A percentile compares a stretch with the other conserved stretches of the same genome.
Conservation (phyloP, 2,329 filamentous ascomycete species). For the Fusarium guadeloupense region DNA sequence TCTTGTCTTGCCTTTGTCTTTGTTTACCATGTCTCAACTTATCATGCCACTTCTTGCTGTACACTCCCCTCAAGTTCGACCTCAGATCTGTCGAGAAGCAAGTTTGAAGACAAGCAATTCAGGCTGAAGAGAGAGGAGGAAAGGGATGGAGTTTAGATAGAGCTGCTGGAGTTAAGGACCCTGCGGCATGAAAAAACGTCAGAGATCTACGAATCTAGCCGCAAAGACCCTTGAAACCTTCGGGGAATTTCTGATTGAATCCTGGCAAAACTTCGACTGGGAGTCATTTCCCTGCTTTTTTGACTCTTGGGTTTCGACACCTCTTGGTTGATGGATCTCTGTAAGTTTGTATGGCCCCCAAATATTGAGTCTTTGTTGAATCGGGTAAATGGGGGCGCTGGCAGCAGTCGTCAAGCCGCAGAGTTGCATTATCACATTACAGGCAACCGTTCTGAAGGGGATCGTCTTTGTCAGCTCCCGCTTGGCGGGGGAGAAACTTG, state of each 20-base stretch:
- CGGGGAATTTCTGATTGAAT: slow-evolving; percentile 10
- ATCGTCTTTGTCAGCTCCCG: slow-evolving; percentile 8
- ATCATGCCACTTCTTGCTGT: background rate
- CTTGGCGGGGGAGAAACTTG: slow-evolving; percentile 13
- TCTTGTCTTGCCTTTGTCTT: background rate
- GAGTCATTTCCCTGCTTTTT: slow-evolving; percentile 14
- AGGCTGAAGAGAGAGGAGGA: background rate
- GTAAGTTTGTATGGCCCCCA: slow-evolving; percentile 20
- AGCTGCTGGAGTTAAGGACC: slow-evolving; percentile 17
- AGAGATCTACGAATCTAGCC: slow-evolving; percentile 11
- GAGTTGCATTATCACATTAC: slow-evolving; percentile 14
- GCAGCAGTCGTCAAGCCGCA: background rate
- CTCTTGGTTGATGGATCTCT: background rate
- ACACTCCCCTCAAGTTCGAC: background rate
- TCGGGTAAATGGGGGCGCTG: slow-evolving; percentile 12
- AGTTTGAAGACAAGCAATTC: too few species aligned
- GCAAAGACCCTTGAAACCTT: slow-evolving; percentile 3
- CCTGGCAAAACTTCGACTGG: background rate
- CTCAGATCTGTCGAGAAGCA: background rate
- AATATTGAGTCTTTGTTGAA: background rate
- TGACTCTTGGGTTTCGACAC: background rate
- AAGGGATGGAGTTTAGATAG: slow-evolving; percentile 28
- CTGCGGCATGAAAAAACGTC: slow-evolving; percentile 21
- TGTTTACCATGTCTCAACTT: background rate
- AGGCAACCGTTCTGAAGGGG: slow-evolving; percentile 1